Base-by-base conservation (phyloP, 257 asterid genomes). In the Galeopsis tetrahit region DNA sequence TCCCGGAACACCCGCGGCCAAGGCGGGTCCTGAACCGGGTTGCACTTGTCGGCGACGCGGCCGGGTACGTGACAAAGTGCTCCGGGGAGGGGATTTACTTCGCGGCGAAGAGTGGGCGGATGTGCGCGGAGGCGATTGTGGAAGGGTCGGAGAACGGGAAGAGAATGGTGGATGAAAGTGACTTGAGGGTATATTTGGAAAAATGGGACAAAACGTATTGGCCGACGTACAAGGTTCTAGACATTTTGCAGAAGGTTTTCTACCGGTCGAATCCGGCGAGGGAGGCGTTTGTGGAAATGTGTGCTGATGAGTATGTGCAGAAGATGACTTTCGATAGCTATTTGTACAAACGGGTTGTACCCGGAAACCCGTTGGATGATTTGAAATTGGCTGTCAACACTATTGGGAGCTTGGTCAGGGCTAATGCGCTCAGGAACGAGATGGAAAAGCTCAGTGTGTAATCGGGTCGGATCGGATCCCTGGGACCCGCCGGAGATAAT, bases 321-420 rank as follows among this genome's bases (percentile, higher is more conserved):
- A 93, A 83, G 87, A 90, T 89, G 97, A 93, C 98, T 0, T 90
- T 93, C 42, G 96, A 90, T 43, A 93, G 98, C 82, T 93, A 90
- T 63, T 40, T 93, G 86, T 93, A 93, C 80, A 93, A 93, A 74
- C 84, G 72, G 70, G 97, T 93, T 4, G 93, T 80, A 70, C 97
- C 98, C 43, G 97, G 98, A 3, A 90, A 89, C 80, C 98, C 98
- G 42, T 68, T 90, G 78, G 97, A 93, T 11, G 98, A 93, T 69
- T 66, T 93, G 86, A 93, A 93, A 75, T 59, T 93, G 80, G 98
- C 97, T 21, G 90, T 90, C 28, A 90, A 93, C 61, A 93, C 98
- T 0, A 87, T 90, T 71, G 98, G 98, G 55, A 93, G 95, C 53
- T 48, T 90, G 82, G 89, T 93, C 4, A 90, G 97, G 83, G 97